Evolutionary conservation across 2,329 filamentous ascomycete species (phyloP).

Genomic region (Phialemoniopsis sp.): DNA sequence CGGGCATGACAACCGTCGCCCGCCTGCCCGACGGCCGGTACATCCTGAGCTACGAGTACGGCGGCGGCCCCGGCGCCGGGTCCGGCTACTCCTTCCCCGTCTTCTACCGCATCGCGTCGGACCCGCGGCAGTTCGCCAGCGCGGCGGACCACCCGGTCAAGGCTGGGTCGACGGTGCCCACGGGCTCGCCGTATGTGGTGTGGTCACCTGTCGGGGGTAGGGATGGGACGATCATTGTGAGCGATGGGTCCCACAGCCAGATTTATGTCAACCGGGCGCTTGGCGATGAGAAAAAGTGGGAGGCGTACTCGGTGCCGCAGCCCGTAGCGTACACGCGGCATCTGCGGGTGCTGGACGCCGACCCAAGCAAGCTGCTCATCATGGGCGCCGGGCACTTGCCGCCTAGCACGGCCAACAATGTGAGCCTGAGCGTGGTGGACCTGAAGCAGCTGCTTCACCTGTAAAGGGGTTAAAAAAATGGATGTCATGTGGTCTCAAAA

Average conservation of each 20-base stretch:
- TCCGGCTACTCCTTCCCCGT: conserved; percentile 29
- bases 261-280: conserved; percentile 37
- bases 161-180: conserved; percentile 22
- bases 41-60: conserved; percentile 63
- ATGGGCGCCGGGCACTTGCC: conserved; percentile 40
- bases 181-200: conserved; percentile 35
- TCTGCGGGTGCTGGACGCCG: conserved; percentile 26
- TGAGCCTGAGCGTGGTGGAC: conserved; percentile 28
- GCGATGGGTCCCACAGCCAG: conserved; percentile 27
- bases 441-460: conserved; percentile 8
- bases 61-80: conserved; percentile 30
- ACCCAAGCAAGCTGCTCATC: conserved; percentile 32
- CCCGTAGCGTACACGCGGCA: conserved; percentile 30
- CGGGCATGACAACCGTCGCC: conserved; percentile 64
- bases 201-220: conserved; percentile 38
- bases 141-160: conserved; percentile 23
- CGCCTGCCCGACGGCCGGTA: conserved; percentile 55
- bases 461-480: too few relatives aligned
- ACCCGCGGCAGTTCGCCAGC: conserved; percentile 31
- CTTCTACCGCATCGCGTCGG: conserved; percentile 36
- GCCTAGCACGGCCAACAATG: conserved; percentile 38
- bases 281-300: conserved; percentile 30
- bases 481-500: too few relatives aligned
- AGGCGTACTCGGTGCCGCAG: conserved; percentile 26
- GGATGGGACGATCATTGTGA: conserved; percentile 40